phyloP scores from a whole-genome alignment of 176 grass and related monocot species.

The Themeda triandra region DNA sequence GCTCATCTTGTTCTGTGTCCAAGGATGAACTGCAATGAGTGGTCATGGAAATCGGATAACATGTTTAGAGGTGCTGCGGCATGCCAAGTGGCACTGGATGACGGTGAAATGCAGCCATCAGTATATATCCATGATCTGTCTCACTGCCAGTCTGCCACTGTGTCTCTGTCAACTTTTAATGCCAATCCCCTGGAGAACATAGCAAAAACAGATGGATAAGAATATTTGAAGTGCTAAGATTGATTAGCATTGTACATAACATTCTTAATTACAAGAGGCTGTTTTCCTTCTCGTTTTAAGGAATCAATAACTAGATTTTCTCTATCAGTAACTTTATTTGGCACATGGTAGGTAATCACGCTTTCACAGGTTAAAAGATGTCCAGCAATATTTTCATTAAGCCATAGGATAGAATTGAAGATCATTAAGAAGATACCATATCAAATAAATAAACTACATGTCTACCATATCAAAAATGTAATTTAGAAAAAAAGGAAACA shows the following conservation, averaged over 20 bases:
- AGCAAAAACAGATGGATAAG: slow-evolving; percentile 14
- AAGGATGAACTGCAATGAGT: neutral
- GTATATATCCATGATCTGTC: slow-evolving; percentile 1
- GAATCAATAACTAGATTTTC: neutral
- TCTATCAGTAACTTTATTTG: neutral
- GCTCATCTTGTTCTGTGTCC: neutral
- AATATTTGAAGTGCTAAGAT: slow-evolving; percentile 3
- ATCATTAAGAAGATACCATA: neutral
- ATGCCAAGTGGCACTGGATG: neutral
- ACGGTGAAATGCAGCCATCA: slow-evolving; percentile 15
- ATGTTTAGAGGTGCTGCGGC: neutral
- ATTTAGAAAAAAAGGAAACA: neutral
- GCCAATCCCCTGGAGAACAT: neutral
- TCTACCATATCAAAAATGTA: neutral
- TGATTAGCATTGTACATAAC: neutral
- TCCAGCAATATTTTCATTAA: neutral
- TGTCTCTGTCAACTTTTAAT: neutral
- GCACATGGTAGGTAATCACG: neutral
- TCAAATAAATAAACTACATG: neutral
- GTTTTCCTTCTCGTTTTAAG: neutral
- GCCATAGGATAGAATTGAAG: neutral
- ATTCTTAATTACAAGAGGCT: neutral
- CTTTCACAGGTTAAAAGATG: neutral
- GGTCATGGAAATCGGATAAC: slow-evolving; percentile 12
- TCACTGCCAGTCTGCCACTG: slow-evolving; percentile 17